Percentiles rank a stretch among this genome's conserved stretches.
phyloP scores from a whole-genome alignment of 768 basidiomycete genomes.

The Tulasnella sp. region DNA sequence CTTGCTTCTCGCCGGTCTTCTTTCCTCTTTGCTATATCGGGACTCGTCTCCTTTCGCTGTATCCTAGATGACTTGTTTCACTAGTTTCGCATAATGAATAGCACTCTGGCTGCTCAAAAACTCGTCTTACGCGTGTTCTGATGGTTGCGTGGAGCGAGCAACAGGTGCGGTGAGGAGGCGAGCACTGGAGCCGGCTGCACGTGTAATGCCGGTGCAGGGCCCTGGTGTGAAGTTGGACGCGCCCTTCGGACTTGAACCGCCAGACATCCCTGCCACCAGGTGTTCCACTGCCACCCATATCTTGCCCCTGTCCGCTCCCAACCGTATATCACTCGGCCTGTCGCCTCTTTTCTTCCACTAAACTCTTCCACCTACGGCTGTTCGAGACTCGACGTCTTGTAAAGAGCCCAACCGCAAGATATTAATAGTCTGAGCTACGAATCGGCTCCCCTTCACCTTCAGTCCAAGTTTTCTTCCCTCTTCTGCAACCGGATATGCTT shows the following conservation, averaged over 20 bases:
- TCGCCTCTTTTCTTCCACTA: background rate
- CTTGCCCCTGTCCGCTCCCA: background rate
- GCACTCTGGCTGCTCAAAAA: background rate
- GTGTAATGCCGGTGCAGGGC: background rate
- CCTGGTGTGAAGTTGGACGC: background rate
- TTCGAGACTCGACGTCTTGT: background rate
- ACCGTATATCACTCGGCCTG: background rate
- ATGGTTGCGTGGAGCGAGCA: background rate
- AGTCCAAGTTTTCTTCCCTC: background rate
- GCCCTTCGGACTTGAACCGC: background rate
- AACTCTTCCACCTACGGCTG: background rate
- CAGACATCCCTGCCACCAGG: background rate
- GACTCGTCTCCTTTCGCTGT: background rate
- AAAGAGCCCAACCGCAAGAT: background rate
- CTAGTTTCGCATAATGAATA: background rate
- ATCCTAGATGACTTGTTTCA: background rate
- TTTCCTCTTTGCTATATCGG: background rate
- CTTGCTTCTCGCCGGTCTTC: background rate
- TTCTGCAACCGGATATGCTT: conserved; percentile 15
- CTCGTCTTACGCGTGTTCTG: background rate
- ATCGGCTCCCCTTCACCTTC: background rate
- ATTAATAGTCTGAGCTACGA: background rate
- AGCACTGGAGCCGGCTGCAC: background rate
- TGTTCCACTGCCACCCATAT: background rate
- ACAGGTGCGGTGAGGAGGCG: background rate